phyloP scores from a whole-genome alignment of 495 filamentous ascomycete genomes.

The Talaromyces wortmannii region DNA sequence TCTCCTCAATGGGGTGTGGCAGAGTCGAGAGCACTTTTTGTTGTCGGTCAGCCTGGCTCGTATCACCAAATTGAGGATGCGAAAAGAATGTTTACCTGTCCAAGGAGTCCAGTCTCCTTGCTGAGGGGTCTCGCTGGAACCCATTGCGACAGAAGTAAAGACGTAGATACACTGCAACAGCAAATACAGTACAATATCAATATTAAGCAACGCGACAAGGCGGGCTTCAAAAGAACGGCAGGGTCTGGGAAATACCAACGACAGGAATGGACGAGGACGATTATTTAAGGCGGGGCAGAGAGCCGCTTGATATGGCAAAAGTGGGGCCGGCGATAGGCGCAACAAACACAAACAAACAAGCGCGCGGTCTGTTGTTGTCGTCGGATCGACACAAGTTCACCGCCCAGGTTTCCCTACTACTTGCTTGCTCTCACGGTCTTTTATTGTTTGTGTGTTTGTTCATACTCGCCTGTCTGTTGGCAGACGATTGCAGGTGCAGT shows the following conservation, averaged over 20 bases:
- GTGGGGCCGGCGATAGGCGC: not conserved
- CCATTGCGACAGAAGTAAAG: constrained; percentile 8
- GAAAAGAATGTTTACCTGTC: constrained; percentile 7
- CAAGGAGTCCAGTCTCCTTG: constrained; percentile 12
- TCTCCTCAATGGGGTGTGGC: constrained; percentile 44
- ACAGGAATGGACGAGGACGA: not conserved
- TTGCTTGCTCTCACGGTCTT: too few relatives aligned
- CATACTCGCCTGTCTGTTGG: not conserved
- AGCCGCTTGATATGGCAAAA: not conserved
- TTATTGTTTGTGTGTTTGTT: too few relatives aligned
- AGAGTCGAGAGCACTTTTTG: constrained; percentile 38
- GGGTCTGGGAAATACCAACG: not conserved
- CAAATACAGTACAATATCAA: too few relatives aligned
- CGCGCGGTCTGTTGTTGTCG: too few relatives aligned
- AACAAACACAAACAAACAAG: not conserved
- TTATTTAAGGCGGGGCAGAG: not conserved
- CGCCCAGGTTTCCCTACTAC: too few relatives aligned
- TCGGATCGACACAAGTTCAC: too few relatives aligned
- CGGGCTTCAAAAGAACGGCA: not conserved
- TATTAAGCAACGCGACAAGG: not conserved
- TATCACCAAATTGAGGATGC: not conserved
- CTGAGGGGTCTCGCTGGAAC: constrained; percentile 6
- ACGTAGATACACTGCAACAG: not conserved
- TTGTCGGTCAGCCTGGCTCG: not conserved
- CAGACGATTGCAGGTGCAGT: not conserved